Base-by-base conservation (phyloP, 192 early-diverging fungal genomes). In the Rhizophagus prolifer region DNA sequence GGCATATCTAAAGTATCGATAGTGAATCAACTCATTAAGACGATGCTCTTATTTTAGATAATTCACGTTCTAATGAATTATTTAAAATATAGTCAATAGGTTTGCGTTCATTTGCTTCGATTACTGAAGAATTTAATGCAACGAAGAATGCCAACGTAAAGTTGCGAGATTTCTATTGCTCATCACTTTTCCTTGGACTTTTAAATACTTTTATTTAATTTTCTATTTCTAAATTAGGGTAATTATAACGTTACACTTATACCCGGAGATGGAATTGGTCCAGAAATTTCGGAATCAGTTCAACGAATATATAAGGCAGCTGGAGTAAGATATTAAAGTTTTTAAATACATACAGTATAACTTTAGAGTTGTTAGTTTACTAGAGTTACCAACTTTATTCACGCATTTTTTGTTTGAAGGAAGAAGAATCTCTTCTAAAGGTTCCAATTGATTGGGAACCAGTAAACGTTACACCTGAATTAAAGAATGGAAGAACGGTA, bases 231-330 rank as follows among this genome's bases (percentile, higher is more conserved):
- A 54, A 21, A 38, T 30, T 78, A 89, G 85, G 93, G 93, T 74
- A 94, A 93, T 88, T 94, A 92, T 85, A 84, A 83, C 65, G 96
- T 98, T 69, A 97, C 96, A 66, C 84, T 99, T 75, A 98, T 99
- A 78, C 96, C 97, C 21, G 97, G 97, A 73, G 97, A 98, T 84
- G 97, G 97, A 72, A 99, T 99, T 75, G 97, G 97, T 44, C 97
- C 97, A 4, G 97, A 99, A 85, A 99, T 99, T 75, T 95, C 96
- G 54, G 83, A 87, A 70, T 94, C 94, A 21, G 97, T 99, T 58
- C 91, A 94, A 86, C 84, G 91, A 54, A 97, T 99, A 82, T 99
- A 95, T 82, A 83, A 87, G 76, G 97, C 95, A 23, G 94, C 95
- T 78, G 91, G 91, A 80, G 92, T 92, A 86, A 74, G 86, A 75